Base-by-base conservation (phyloP, 495 filamentous ascomycete species). In the Acidomyces sp. region DNA sequence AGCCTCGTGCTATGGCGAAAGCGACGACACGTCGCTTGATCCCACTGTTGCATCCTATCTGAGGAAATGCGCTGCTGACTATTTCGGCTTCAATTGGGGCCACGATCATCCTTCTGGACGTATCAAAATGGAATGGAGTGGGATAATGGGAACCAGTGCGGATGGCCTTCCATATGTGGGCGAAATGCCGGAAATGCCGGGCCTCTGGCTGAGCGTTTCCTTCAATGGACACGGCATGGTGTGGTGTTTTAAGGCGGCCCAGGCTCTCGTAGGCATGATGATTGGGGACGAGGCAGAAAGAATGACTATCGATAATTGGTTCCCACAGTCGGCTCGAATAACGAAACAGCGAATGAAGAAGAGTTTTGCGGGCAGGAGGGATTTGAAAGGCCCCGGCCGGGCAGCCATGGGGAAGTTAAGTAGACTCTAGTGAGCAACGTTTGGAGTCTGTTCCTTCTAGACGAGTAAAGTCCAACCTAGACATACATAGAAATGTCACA, bases 191-290 rank as follows among this genome's bases (percentile, higher is more conserved):
- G 54, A 45, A 37, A 55, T 60, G 33, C 51, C 59, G 26, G 62
- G 59, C 2, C 38, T 74, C 18, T 76, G 71, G 72, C 55, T 70
- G 9, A 59, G 57, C 27, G 61, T 55, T 1, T 58, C 62, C 15
- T 78, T 76, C 42, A 69, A 76, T 49, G 74, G 73, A 1, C 69
- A 77, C 55, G 74, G 73, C 0, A 78, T 66, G 60, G 73, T 73
- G 4, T 45, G 73, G 24, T 74, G 68, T 32, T 68, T 71, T 58
- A 66, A 70, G 60, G 70, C 65, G 35, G 69, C 71, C 3, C 62
- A 60, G 37, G 70, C 67, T 0, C 46, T 78, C 45, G 65, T 64
- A 17, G 54, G 58, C 16, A 66, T 75, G 65, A 69, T 74, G 58
- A 52, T 18, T 11, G 59, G 27, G 1, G 57, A 59, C 11, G 56